Base-by-base conservation (phyloP, 1,284 basidiomycete genomes). In the Prillingera fragicola region DNA sequence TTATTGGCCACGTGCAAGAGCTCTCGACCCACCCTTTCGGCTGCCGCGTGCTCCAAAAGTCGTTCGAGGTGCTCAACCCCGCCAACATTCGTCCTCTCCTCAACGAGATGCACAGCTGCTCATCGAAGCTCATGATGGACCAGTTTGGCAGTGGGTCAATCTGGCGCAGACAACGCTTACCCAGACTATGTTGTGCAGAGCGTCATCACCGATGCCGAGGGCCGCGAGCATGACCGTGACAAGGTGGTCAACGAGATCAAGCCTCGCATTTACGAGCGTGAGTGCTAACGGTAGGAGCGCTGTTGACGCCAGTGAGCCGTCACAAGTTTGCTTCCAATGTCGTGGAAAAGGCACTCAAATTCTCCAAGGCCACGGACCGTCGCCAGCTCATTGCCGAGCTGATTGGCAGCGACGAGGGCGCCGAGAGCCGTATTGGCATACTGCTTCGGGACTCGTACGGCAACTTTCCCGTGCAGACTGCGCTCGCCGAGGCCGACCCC, bases 311-410 rank as follows among this genome's bases (percentile, higher is more conserved):
- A 67, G 69, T 91, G 77, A 79, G 86, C 2, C 80, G 83, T 36
- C 92, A 96, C 74, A 97, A 97, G 70, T 97, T 94, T 62, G 91
- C 94, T 1, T 92, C 87, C 5, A 98, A 98, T 62, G 95, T 98
- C 15, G 86, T 89, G 65, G 95, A 98, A 73, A 90, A 91, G 69
- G 89, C 90, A 1, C 77, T 96, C 34, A 68, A 83, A 18, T 82
- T 77, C 18, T 80, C 85, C 1, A 78, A 80, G 43, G 41, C 75
- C 0, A 79, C 82, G 17, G 82, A 78, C 49, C 80, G 85, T 42
- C 77, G 77, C 17, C 67, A 73, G 25, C 74, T 96, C 48, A 80
- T 95, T 45, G 80, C 87, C 18, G 89, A 95, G 71, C 82, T 95
- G 31, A 55, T 67, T 32, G 59, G 45, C 31, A 39, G 50, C 17